These are phyloP conservation scores for Colletotrichum sp. DNA, from an alignment of 2,329 filamentous ascomycete genomes.

Conservation along the genomic window DNA sequence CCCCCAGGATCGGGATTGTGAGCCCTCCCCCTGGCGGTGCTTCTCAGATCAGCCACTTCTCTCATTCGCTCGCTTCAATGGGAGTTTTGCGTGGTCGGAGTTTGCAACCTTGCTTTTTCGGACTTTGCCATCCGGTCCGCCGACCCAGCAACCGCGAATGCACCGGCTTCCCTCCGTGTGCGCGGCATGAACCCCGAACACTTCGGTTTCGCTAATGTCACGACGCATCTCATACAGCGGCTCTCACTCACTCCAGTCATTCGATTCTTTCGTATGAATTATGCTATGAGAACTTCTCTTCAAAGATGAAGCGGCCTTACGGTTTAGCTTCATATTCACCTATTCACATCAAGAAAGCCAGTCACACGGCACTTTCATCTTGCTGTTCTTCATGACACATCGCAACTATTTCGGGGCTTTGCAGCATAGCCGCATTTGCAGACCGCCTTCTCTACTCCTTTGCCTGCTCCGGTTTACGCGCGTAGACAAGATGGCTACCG, in stretches of 20 bases:
- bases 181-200: background rate
- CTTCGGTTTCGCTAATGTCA: background rate
- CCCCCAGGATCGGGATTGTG: background rate
- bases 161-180: background rate
- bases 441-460: background rate
- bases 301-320: no score
- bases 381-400: no score
- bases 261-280: no score
- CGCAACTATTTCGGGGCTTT: no score
- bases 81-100: background rate
- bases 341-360: no score
- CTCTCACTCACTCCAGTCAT: rapidly evolving
- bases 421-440: no score
- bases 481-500: background rate
- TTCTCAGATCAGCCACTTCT: background rate
- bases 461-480: background rate
- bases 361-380: no score
- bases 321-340: no score
- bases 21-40: background rate
- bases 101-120: background rate
- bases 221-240: rapidly evolving
- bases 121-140: background rate
- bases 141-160: background rate
- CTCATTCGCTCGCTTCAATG: background rate
- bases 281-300: no score